Evolutionary conservation across 129 eudicot genomes (phyloP).

Genomic region (Apium graveolens): DNA sequence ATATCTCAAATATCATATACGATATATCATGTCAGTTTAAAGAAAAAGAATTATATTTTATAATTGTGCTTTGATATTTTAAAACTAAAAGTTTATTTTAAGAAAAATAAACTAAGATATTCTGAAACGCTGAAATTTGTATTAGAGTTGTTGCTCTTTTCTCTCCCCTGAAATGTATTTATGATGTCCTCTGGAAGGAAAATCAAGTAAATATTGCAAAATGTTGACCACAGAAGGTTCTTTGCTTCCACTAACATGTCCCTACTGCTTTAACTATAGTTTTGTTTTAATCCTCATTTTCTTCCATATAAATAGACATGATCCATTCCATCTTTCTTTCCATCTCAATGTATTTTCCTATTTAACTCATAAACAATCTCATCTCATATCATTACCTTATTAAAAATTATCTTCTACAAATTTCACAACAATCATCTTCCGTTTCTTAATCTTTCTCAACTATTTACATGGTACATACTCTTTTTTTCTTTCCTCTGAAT

Average conservation of each 20-base stretch:
- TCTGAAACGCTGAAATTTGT: not conserved
- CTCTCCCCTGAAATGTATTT: not conserved
- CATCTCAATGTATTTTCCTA: not conserved
- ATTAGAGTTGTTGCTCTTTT: not conserved
- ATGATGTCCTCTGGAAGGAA: not conserved
- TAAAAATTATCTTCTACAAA: not conserved
- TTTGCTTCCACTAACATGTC: not conserved
- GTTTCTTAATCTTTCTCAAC: not conserved
- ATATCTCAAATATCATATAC: too few species aligned
- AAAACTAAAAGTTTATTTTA: too few species aligned
- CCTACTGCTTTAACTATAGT: not conserved
- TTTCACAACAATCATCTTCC: not conserved
- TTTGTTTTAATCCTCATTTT: not conserved
- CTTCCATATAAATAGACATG: slow-evolving; percentile 7
- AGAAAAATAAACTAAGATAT: too few species aligned
- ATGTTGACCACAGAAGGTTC: slow-evolving; percentile 1
- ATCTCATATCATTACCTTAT: not conserved
- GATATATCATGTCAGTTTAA: too few species aligned
- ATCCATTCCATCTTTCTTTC: not conserved
- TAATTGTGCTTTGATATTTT: too few species aligned
- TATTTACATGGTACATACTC: not conserved
- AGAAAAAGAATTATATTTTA: too few species aligned
- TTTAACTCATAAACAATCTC: not conserved
- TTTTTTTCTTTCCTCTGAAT: not conserved
- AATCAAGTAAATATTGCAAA: not conserved